phyloP scores from a whole-genome alignment of 1,284 basidiomycete genomes.

The Coniferiporia sulphurascens region DNA sequence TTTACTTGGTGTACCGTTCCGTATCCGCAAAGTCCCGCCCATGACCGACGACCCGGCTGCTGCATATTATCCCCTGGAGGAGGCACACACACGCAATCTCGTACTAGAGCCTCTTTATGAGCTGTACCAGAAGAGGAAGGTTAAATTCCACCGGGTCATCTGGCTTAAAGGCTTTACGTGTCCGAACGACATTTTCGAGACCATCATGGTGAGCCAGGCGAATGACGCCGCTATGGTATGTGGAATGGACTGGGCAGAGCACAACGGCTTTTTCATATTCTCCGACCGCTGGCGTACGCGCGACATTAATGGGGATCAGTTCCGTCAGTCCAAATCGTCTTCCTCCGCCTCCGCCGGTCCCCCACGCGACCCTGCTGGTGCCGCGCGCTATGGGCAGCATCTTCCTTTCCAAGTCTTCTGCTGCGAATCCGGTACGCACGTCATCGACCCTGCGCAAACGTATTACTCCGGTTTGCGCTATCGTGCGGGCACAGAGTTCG shows the following conservation, averaged over 20 bases:
- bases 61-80: conserved; percentile 91
- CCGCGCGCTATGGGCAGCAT: conserved; percentile 81
- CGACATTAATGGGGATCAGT: conserved; percentile 93
- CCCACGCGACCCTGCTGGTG: conserved; percentile 76
- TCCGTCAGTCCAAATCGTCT: conserved; percentile 90
- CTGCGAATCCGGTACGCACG: conserved; percentile 93
- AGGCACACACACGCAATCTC: conserved; percentile 87
- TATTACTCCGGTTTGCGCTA: conserved; percentile 88
- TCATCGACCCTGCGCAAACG: conserved; percentile 88
- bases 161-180: conserved; percentile 98
- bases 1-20: conserved; percentile 84
- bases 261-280: conserved; percentile 94
- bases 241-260: conserved; percentile 98
- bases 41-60: conserved; percentile 84
- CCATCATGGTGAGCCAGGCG: conserved; percentile 79
- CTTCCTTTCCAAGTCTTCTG: conserved; percentile 96
- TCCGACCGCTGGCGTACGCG: conserved; percentile 95
- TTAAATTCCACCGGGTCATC: conserved; percentile 84
- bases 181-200: conserved; percentile 93
- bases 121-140: conserved; percentile 65
- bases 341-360: conserved; percentile 88
- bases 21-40: conserved; percentile 80
- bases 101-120: conserved; percentile 89
- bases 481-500: conserved; percentile 71
- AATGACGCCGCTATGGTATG: conserved; percentile 96